Evolutionary conservation across 2,329 filamentous ascomycete genomes (phyloP).

Genomic region (Fusarium graminum): DNA sequence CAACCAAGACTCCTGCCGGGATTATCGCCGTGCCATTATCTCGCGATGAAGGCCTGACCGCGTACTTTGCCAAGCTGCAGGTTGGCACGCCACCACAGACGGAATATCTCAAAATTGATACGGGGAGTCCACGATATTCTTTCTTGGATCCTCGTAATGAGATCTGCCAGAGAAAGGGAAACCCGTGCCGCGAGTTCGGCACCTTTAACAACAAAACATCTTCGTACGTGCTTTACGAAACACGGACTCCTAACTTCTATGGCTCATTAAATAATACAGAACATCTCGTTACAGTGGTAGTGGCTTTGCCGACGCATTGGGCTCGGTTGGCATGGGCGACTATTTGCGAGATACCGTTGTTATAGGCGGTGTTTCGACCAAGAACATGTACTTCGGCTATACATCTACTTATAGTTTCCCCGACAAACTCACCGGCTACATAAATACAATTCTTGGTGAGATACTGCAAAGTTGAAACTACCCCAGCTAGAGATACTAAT

Average conservation of each 20-base stretch:
- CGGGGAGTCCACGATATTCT: constrained; percentile 11
- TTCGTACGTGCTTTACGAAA: not conserved
- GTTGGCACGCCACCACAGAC: constrained; percentile 14
- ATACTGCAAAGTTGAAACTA: fast-evolving
- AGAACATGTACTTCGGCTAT: constrained; percentile 15
- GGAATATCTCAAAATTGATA: constrained; percentile 18
- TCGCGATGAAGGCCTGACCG: constrained; percentile 13
- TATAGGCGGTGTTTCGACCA: not conserved
- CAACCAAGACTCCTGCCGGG: not conserved
- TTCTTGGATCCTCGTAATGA: constrained; percentile 9
- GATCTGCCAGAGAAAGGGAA: not conserved
- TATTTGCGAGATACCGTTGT: constrained; percentile 1
- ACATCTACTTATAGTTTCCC: not conserved
- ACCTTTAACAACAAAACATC: constrained; percentile 4
- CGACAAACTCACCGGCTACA: not conserved
- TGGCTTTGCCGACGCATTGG: constrained; percentile 2
- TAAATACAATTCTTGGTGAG: constrained; percentile 3
- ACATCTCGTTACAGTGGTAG: not conserved
- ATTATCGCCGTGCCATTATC: constrained; percentile 8
- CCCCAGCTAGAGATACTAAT: fast-evolving
- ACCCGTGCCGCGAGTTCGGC: not conserved
- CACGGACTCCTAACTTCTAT: fast-evolving
- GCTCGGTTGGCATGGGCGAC: not conserved
- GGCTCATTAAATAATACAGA: fast-evolving
- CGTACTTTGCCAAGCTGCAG: constrained; percentile 5